A percentile compares a stretch with the other conserved stretches of the same genome.
These are phyloP conservation scores for Calocybe cyanea DNA, from an alignment of 768 basidiomycete species.

Conservation along the genomic window DNA sequence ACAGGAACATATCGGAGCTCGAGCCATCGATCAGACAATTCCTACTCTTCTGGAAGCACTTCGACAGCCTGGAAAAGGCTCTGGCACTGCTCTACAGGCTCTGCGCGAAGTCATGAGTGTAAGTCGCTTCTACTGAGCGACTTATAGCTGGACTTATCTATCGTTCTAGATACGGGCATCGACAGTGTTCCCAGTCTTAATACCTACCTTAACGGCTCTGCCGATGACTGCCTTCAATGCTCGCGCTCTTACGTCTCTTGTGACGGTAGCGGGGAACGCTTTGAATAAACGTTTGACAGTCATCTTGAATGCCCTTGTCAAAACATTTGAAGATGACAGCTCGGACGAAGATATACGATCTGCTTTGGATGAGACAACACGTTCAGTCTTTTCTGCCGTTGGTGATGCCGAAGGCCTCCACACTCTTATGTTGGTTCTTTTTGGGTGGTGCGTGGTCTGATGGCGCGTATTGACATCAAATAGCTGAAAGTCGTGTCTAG, in stretches of 20 bases:
- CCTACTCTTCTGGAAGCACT: slow-evolving; percentile 93
- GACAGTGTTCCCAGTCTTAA: slow-evolving; percentile 95
- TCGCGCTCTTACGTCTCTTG: slow-evolving; percentile 82
- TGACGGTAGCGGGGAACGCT: slow-evolving; percentile 90
- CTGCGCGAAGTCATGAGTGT: slow-evolving; percentile 93
- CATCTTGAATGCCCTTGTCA: slow-evolving; percentile 77
- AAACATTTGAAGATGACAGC: slow-evolving; percentile 63
- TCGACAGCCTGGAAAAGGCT: slow-evolving; percentile 86
- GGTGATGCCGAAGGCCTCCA: slow-evolving; percentile 86
- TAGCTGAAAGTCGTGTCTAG: slow-evolving; percentile 31
- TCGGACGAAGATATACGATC: slow-evolving; percentile 62
- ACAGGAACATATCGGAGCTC: slow-evolving; percentile 87
- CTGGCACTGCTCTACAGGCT: slow-evolving; percentile 94
- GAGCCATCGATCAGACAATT: slow-evolving; percentile 94
- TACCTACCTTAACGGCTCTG: slow-evolving; percentile 84
- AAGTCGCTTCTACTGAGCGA: slow-evolving; percentile 24
- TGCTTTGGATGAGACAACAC: slow-evolving; percentile 74
- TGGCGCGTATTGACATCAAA: not conserved
- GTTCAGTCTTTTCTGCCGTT: slow-evolving; percentile 74
- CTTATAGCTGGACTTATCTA: slow-evolving; percentile 4
- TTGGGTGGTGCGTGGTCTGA: slow-evolving; percentile 68
- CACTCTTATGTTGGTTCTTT: slow-evolving; percentile 80
- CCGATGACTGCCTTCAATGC: slow-evolving; percentile 97
- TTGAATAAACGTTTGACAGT: slow-evolving; percentile 78
- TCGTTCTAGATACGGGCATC: slow-evolving; percentile 77